Evolutionary conservation across 169 alveolate species (phyloP), one percentile per base, ranked within the genome.

Genomic region (Eimeria necatrix): DNA sequence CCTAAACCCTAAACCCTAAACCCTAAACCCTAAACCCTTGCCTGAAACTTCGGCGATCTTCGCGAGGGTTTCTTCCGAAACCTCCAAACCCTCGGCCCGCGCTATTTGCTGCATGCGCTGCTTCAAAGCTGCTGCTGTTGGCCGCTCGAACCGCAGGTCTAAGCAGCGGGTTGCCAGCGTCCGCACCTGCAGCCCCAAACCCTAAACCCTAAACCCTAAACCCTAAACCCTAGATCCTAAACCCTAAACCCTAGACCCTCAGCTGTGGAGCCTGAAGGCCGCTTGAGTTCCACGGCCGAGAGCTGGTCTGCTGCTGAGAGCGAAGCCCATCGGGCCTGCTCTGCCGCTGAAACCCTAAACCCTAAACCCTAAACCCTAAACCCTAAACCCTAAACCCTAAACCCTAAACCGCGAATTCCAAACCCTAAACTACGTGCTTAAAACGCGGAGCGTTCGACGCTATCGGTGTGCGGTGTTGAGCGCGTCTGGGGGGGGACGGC

Each of bases 401-500:
- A n/a, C n/a, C n/a, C n/a, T n/a, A n/a, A n/a, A n/a, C n/a, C n/a
- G n/a, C 14, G 64, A 9, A 14, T 56, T 56, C 14, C 64, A 56
- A 14, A 14, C 14, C 14, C 14, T 56, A 56, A 8, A 68, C 60
- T 61, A 46, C 76, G 84, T 12, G 24, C 74, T 8, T n/a, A 89
- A 4, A 84, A 94, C 49, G 94, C 91, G 14, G 89, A 94, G 48
- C 90, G 94, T 18, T 10, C 96, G 10, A 94, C 94, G 88, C 80
- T 84, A 94, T 51, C 51, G 68, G 10, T 76, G 73, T 26, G 94
- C 85, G 46, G 68, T 89, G 56, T 46, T 74, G 22, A 68, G n/a
- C n/a, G 85, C 26, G 56, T 49, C 26, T 74, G 26, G 78, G 78
- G 78, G n/a, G n/a, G n/a, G 26, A 18, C 4, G n/a, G 73, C 32